Conservation (phyloP, 208 protist species). For the Leptomonas seymouri region DNA sequence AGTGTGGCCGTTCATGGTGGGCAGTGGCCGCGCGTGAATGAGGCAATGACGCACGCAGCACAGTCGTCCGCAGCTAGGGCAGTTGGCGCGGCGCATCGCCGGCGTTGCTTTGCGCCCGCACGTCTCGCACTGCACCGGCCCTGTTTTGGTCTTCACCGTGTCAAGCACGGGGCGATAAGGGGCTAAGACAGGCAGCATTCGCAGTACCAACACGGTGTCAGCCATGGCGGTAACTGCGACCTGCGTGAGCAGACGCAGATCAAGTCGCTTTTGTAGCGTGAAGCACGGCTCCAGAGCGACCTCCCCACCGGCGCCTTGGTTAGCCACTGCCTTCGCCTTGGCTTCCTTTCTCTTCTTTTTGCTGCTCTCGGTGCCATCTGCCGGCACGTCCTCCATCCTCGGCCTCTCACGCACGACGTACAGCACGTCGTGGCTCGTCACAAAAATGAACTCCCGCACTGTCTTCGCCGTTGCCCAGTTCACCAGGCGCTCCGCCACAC, state of each 20-base stretch:
- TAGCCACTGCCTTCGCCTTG: background rate
- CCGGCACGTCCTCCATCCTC: background rate
- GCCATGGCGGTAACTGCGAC: constrained; percentile 66
- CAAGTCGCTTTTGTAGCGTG: constrained; percentile 61
- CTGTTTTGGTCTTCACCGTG: constrained; percentile 21
- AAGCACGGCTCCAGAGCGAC: constrained; percentile 21
- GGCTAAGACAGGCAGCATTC: constrained; percentile 51
- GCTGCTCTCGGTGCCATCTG: background rate
- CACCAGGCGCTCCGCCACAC: constrained; percentile 40
- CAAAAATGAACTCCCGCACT: constrained; percentile 39
- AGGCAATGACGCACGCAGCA: constrained; percentile 66
- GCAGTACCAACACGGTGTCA: constrained; percentile 69
- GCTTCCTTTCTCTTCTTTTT: background rate
- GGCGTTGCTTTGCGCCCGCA: constrained; percentile 29
- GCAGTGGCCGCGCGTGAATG: constrained; percentile 51
- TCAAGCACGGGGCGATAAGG: constrained; percentile 50
- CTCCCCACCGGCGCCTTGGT: background rate
- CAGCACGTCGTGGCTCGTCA: constrained; percentile 37
- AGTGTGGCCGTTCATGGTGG: constrained; percentile 41
- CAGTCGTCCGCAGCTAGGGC: constrained; percentile 68
- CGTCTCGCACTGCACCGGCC: constrained; percentile 31
- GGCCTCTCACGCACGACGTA: constrained; percentile 33
- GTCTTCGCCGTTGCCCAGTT: constrained; percentile 45
- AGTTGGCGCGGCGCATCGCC: constrained; percentile 63
- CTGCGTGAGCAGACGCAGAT: constrained; percentile 64